A percentile compares a stretch with the other conserved stretches of the same genome.
phyloP scores from a whole-genome alignment of 2,329 filamentous ascomycete species.

The Nemania sp. region DNA sequence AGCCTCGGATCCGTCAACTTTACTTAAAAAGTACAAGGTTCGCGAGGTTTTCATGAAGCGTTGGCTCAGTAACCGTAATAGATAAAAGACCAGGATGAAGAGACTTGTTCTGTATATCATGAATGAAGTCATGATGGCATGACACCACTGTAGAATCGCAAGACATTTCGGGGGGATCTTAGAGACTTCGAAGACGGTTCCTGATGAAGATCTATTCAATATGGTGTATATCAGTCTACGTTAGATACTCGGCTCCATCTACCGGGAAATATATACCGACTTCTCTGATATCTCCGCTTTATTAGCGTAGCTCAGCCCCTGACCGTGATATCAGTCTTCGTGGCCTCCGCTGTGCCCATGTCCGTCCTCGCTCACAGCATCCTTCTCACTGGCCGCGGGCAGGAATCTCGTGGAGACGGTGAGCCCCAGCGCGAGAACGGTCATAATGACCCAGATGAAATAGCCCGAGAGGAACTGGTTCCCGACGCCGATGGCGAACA shows the following conservation, averaged over 20 bases:
- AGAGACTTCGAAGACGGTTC: background rate
- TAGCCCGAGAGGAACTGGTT: constrained; percentile 67
- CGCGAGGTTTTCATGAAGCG: constrained; percentile 80
- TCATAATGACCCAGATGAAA: constrained; percentile 65
- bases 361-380: background rate
- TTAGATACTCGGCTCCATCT: background rate
- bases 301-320: background rate
- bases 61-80: constrained; percentile 82
- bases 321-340: background rate
- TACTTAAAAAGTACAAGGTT: constrained; percentile 73
- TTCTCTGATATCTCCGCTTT: background rate
- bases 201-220: background rate
- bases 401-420: constrained; percentile 14
- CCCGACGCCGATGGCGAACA: constrained; percentile 70
- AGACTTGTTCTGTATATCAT: constrained; percentile 9
- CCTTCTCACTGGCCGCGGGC: constrained; percentile 15
- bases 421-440: constrained; percentile 40
- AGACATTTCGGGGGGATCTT: background rate
- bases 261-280: background rate
- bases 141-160: background rate
- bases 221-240: background rate
- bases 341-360: background rate
- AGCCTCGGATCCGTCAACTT: constrained; percentile 60
- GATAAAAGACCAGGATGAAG: constrained; percentile 31
- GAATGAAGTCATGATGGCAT: background rate